Conservation (phyloP, 1,284 basidiomycete species). For the Leccinum subrobustum region DNA sequence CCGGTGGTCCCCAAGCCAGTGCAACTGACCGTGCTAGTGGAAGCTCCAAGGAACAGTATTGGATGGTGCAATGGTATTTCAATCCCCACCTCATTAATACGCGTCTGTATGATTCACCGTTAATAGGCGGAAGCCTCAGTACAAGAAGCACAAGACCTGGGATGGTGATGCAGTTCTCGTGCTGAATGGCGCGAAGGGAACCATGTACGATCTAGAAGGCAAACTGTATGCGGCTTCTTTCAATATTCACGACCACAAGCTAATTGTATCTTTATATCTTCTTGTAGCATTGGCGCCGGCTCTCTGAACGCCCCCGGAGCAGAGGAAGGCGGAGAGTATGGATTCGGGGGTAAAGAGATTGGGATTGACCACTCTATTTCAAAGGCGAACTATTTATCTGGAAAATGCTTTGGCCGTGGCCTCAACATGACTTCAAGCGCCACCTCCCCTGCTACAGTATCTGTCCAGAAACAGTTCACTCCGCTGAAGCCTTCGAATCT, state of each 20-base stretch:
- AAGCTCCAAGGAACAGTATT: constrained; percentile 42
- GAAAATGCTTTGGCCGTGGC: constrained; percentile 56
- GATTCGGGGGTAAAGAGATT: constrained; percentile 67
- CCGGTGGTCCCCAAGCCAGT: constrained; percentile 11
- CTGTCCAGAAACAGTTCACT: constrained; percentile 43
- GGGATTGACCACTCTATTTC: constrained; percentile 62
- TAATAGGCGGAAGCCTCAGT: constrained; percentile 71
- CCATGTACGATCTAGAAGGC: constrained; percentile 60
- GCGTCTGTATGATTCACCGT: constrained; percentile 5
- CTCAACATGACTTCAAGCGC: constrained; percentile 22
- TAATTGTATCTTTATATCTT: constrained; percentile 3
- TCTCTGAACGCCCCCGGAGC: constrained; percentile 38
- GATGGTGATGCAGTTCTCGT: constrained; percentile 78
- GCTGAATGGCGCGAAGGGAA: constrained; percentile 46
- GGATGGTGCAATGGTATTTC: constrained; percentile 70
- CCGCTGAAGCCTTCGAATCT: constrained; percentile 40
- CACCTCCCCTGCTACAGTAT: constrained; percentile 13
- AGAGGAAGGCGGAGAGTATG: constrained; percentile 54
- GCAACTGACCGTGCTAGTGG: constrained; percentile 8
- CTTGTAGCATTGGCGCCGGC: constrained; percentile 41
- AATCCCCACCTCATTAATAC: background rate
- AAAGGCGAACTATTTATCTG: constrained; percentile 59
- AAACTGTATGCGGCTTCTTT: constrained; percentile 45
- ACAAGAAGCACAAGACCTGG: constrained; percentile 92
- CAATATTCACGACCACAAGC: constrained; percentile 5